Evolutionary conservation across 2,329 filamentous ascomycete species (phyloP).

Genomic region (Phoma sp.): DNA sequence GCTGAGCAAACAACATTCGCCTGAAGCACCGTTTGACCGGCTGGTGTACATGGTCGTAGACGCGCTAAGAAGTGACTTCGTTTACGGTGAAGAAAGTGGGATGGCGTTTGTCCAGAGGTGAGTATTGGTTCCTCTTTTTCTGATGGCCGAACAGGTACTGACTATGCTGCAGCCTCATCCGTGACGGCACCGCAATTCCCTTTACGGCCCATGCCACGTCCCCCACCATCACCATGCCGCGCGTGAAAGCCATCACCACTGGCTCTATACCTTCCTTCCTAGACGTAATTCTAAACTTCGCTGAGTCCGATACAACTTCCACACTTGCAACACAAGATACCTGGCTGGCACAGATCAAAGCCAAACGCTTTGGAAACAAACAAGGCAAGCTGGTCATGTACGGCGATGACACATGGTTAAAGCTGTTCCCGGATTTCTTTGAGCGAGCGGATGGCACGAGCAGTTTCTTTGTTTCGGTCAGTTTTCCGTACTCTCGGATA

Average conservation of each 20-base stretch:
- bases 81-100: slow-evolving; percentile 79
- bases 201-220: slow-evolving; percentile 97
- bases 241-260: slow-evolving; percentile 95
- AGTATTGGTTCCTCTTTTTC: slow-evolving; percentile 13
- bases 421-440: slow-evolving; percentile 90
- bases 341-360: slow-evolving; percentile 92
- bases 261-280: slow-evolving; percentile 98
- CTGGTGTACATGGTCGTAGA: slow-evolving; percentile 98
- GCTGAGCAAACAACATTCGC: slow-evolving; percentile 47
- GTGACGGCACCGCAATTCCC: slow-evolving; percentile 80
- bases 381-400: slow-evolving; percentile 83
- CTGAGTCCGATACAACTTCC: slow-evolving; percentile 90
- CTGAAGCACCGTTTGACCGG: slow-evolving; percentile 79
- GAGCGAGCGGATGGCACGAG: slow-evolving; percentile 88
- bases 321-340: slow-evolving; percentile 89
- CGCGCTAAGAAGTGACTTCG: slow-evolving; percentile 88
- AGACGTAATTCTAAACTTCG: slow-evolving; percentile 94
- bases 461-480: slow-evolving; percentile 96
- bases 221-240: slow-evolving; percentile 97
- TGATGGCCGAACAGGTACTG: not conserved
- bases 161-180: slow-evolving; percentile 70
- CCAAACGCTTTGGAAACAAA: slow-evolving; percentile 51
- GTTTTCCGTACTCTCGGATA: slow-evolving; percentile 49
- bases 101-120: slow-evolving; percentile 90
- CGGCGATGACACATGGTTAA: slow-evolving; percentile 97